These are phyloP conservation scores for Arabis alpina DNA, from an alignment of 345 rosid genomes.

Conservation along the genomic window DNA sequence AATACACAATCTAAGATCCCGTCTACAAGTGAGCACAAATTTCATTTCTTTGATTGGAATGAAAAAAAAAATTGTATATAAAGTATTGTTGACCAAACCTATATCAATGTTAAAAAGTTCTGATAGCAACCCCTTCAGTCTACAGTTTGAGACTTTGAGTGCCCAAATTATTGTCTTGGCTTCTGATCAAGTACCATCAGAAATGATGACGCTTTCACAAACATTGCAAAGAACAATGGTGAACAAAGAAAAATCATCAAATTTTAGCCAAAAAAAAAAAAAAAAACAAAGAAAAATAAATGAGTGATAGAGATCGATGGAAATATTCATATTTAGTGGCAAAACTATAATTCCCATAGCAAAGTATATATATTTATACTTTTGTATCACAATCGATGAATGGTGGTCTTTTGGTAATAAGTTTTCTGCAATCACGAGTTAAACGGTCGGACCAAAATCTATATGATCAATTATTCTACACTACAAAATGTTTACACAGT, in stretches of 20 bases:
- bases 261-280: background rate
- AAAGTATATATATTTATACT: no score
- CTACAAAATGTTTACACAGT: background rate
- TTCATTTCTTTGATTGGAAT: slow-evolving; percentile 25
- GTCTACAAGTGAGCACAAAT: slow-evolving; percentile 27
- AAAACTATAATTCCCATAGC: no score
- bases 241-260: slow-evolving; percentile 19
- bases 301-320: slow-evolving; percentile 26
- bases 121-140: slow-evolving; percentile 41
- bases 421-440: background rate
- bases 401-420: background rate
- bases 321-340: background rate
- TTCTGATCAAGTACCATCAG: slow-evolving; percentile 35
- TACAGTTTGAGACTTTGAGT: slow-evolving; percentile 33
- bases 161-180: slow-evolving; percentile 40
- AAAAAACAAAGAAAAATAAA: slow-evolving; percentile 27
- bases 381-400: no score
- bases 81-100: slow-evolving; percentile 34
- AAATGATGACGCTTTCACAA: slow-evolving; percentile 28
- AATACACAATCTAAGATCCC: slow-evolving; percentile 32
- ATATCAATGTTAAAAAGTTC: slow-evolving; percentile 25
- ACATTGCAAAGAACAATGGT: slow-evolving; percentile 21
- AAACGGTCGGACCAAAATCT: background rate
- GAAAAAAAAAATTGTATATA: slow-evolving; percentile 25
- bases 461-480: background rate